Conservation (phyloP, 371 early-diverging fungal genomes). For the Umbelopsis sp. region DNA sequence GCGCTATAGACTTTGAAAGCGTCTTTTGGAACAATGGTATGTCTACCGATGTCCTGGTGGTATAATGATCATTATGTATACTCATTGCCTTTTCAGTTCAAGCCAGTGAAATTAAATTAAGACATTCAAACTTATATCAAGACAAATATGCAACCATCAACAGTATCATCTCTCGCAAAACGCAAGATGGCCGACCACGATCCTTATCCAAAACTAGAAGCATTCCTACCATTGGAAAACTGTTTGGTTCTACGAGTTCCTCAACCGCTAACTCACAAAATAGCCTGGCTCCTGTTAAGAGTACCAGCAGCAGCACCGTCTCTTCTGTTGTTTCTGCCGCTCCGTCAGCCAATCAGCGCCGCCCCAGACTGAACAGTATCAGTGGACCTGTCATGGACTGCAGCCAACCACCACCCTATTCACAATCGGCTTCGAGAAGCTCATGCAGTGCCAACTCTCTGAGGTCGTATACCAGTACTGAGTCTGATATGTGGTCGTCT, state of each 20-base stretch:
- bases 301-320: constrained; percentile 8
- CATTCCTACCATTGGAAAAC: constrained; percentile 40
- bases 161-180: neutral
- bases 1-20: constrained; percentile 37
- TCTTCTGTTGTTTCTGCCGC: neutral
- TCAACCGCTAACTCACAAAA: constrained; percentile 4
- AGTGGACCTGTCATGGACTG: constrained; percentile 7
- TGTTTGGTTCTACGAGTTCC: constrained; percentile 27
- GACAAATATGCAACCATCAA: neutral
- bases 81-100: constrained; percentile 20
- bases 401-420: constrained; percentile 3
- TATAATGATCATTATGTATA: neutral
- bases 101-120: constrained; percentile 10
- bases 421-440: neutral
- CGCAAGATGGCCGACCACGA: constrained; percentile 30
- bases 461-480: constrained; percentile 1
- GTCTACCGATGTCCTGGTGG: neutral
- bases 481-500: constrained; percentile 11
- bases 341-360: neutral
- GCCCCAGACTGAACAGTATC: constrained; percentile 6
- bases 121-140: constrained; percentile 9
- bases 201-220: constrained; percentile 45
- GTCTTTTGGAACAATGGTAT: constrained; percentile 53
- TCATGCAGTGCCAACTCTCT: constrained; percentile 1
- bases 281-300: neutral